Evolutionary conservation across 2,329 filamentous ascomycete species (phyloP).

Genomic region (Arthrobotrys entomopaga): DNA sequence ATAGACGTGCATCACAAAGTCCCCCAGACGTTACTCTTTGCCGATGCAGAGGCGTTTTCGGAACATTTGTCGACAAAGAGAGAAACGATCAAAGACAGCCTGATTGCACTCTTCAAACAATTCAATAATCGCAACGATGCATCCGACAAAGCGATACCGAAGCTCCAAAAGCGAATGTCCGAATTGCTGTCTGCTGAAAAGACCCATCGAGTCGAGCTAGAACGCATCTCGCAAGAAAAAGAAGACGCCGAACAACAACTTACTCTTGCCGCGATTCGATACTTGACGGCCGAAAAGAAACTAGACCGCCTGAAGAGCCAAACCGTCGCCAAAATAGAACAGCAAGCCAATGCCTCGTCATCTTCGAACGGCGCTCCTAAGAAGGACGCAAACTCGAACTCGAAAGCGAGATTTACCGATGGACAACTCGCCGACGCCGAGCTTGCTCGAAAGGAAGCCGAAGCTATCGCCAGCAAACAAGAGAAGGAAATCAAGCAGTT

Average conservation of each 20-base stretch:
- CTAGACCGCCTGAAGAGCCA: constrained; percentile 87
- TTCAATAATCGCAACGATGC: constrained; percentile 65
- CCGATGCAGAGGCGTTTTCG: constrained; percentile 77
- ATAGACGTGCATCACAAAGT: constrained; percentile 20
- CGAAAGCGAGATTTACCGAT: constrained; percentile 69
- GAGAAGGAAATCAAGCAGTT: constrained; percentile 87
- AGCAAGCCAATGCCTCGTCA: constrained; percentile 73
- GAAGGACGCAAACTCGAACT: constrained; percentile 61
- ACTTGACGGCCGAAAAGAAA: constrained; percentile 95
- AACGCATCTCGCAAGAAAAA: constrained; percentile 79
- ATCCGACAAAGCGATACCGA: constrained; percentile 72
- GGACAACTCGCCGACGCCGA: constrained; percentile 74
- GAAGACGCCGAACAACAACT: constrained; percentile 85
- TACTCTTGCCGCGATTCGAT: constrained; percentile 86
- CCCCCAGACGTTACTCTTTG: constrained; percentile 67
- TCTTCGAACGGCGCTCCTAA: constrained; percentile 64
- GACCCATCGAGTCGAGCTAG: constrained; percentile 78
- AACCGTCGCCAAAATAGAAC: constrained; percentile 90
- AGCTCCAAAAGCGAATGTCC: constrained; percentile 79
- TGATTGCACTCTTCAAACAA: constrained; percentile 74
- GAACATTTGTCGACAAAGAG: constrained; percentile 81
- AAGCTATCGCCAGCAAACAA: constrained; percentile 80
- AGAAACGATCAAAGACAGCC: constrained; percentile 76
- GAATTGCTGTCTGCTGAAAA: constrained; percentile 84
- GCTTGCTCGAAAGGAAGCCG: constrained; percentile 78